Base-by-base conservation (phyloP, 169 alveolate species). In the Plasmodium knowlesi region DNA sequence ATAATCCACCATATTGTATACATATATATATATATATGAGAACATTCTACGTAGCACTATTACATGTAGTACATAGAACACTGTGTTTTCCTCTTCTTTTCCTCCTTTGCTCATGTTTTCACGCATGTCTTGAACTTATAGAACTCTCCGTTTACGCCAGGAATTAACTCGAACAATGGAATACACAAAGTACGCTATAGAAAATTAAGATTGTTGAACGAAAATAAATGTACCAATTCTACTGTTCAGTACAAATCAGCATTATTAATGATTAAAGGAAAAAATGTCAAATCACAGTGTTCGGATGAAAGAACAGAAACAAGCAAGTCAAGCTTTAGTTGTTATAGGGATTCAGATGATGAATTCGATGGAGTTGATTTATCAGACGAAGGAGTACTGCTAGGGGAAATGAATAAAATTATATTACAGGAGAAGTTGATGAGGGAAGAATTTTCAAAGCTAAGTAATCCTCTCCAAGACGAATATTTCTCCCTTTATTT, bases 331-430 rank as follows among this genome's bases (percentile, higher is more conserved):
- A 19, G 1, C 57, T 3, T 79, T 16, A n/a, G 12, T 16, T 19
- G 32, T 37, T 43, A n/a, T 41, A 14, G 43, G 9, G 6, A 79
- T 5, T n/a, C 5, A 79, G n/a, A 37, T 19, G 4, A 79, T 37
- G 32, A 37, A 39, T 2, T 19, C 10, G 8, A 0, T 16, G 28
- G 37, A 19, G 84, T 19, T 79, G 84, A 79, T 79, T 19, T 79
- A 41, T 79, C 25, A 12, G 70, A 79, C 22, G 57, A 79, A 25
- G 84, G 39, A 50, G 73, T 19, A n/a, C 54, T 79, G 25, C 57
- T 79, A 1, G 73, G n/a, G 71, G 19, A 41, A 30, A 79, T 79
- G 84, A 79, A 79, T 79, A 16, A 43, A 79, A 79, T 79, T 79
- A 32, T 79, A 37, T 30, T 79, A 22, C 46, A 41, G 43, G 84